Conservation (phyloP, 495 filamentous ascomycete genomes). For the Podospora pseudoanserina region DNA sequence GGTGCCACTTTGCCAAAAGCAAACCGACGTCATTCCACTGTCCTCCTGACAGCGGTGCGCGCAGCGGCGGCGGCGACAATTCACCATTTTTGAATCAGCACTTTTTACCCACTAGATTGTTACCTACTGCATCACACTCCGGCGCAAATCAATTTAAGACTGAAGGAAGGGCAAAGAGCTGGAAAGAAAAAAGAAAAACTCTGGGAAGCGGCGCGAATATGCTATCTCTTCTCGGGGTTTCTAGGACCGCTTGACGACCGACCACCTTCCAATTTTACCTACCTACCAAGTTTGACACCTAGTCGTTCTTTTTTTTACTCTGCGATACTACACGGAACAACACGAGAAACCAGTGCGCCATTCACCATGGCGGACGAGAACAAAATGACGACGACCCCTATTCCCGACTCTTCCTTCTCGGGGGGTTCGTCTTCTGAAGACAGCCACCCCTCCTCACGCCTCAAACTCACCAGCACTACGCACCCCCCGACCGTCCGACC, state of each 20-base stretch:
- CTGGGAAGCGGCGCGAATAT: too few relatives aligned
- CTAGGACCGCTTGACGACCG: too few relatives aligned
- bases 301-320: background rate
- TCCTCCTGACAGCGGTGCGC: background rate
- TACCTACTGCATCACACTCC: too few relatives aligned
- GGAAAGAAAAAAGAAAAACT: too few relatives aligned
- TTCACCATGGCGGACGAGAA: background rate
- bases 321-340: background rate
- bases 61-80: background rate
- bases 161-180: too few relatives aligned
- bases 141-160: too few relatives aligned
- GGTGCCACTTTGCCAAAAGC: background rate
- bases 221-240: too few relatives aligned
- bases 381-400: background rate
- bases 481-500: background rate
- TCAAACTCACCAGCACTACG: background rate
- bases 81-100: too few relatives aligned
- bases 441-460: background rate
- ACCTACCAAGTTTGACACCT: too few relatives aligned
- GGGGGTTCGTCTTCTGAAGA: background rate
- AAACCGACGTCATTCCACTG: slow-evolving; percentile 28
- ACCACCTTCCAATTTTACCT: too few relatives aligned
- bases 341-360: background rate
- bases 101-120: too few relatives aligned
- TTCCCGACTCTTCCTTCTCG: background rate